phyloP scores from a whole-genome alignment of 371 early-diverging fungal species.

The Parasitella parasitica region DNA sequence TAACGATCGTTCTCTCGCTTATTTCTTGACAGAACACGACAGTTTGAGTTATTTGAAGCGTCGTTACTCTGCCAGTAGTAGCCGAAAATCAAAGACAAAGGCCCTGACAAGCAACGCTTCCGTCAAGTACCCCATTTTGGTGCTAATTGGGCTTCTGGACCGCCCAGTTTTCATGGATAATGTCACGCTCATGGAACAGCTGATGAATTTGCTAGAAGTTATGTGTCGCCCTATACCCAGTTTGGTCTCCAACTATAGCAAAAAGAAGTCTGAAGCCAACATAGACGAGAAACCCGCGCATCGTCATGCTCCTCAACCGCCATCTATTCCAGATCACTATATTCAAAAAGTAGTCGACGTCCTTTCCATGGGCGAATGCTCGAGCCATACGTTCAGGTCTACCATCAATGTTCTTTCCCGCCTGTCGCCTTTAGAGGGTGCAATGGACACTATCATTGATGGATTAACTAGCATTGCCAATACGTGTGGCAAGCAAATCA shows the following conservation, averaged over 20 bases:
- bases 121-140: slow-evolving; percentile 73
- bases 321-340: slow-evolving; percentile 71
- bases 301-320: slow-evolving; percentile 53
- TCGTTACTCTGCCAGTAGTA: not conserved
- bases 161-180: slow-evolving; percentile 78
- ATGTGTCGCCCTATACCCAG: slow-evolving; percentile 73
- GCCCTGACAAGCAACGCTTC: not conserved
- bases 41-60: slow-evolving; percentile 20
- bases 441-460: slow-evolving; percentile 72
- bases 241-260: slow-evolving; percentile 53
- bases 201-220: slow-evolving; percentile 83
- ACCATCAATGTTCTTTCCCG: slow-evolving; percentile 89
- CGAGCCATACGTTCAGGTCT: slow-evolving; percentile 92
- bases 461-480: slow-evolving; percentile 77
- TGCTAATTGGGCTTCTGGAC: slow-evolving; percentile 82
- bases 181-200: slow-evolving; percentile 78
- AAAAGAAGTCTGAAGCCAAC: slow-evolving; percentile 19
- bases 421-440: slow-evolving; percentile 71
- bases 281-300: not conserved
- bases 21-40: slow-evolving; percentile 78
- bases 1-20: slow-evolving; percentile 64
- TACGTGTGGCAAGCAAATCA: slow-evolving; percentile 66
- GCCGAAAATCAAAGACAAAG: slow-evolving; percentile 19
- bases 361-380: slow-evolving; percentile 88
- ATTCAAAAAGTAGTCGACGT: slow-evolving; percentile 86